Conservation (phyloP, 768 basidiomycete species). For the Podaxis mareebaensis region DNA sequence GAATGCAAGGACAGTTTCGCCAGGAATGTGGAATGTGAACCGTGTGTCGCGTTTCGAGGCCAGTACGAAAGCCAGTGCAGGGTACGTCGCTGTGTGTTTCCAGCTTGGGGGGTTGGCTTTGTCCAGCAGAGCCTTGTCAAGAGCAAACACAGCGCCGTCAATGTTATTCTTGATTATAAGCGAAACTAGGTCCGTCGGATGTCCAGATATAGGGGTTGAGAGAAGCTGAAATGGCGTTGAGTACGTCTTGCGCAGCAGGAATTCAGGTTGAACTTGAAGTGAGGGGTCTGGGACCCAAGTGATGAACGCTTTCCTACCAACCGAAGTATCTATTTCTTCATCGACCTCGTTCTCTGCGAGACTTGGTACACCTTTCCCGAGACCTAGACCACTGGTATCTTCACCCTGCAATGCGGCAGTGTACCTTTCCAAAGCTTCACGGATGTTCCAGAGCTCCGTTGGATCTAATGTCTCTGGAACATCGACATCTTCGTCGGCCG, state of each 20-base stretch:
- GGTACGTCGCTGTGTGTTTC: constrained; percentile 81
- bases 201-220: constrained; percentile 72
- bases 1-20: constrained; percentile 71
- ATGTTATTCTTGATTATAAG: constrained; percentile 71
- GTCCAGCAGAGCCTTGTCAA: constrained; percentile 31
- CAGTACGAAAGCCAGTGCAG: constrained; percentile 90
- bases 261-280: constrained; percentile 11
- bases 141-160: constrained; percentile 66
- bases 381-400: constrained; percentile 62
- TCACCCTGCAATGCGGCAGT: constrained; percentile 64
- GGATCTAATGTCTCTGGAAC: constrained; percentile 90
- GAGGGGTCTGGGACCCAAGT: constrained; percentile 59
- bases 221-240: constrained; percentile 52
- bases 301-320: constrained; percentile 64
- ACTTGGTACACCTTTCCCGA: constrained; percentile 73
- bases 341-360: constrained; percentile 89
- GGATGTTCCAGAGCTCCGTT: constrained; percentile 74
- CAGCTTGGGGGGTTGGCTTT: constrained; percentile 40
- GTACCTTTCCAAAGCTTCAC: constrained; percentile 85
- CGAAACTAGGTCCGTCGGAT: constrained; percentile 30
- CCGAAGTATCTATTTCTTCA: constrained; percentile 78
- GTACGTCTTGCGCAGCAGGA: constrained; percentile 19
- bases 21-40: constrained; percentile 75
- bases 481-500: constrained; percentile 50
- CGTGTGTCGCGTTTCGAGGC: constrained; percentile 90